phyloP scores from a whole-genome alignment of 1,284 basidiomycete genomes.

The Fomitiporia mediterranea region DNA sequence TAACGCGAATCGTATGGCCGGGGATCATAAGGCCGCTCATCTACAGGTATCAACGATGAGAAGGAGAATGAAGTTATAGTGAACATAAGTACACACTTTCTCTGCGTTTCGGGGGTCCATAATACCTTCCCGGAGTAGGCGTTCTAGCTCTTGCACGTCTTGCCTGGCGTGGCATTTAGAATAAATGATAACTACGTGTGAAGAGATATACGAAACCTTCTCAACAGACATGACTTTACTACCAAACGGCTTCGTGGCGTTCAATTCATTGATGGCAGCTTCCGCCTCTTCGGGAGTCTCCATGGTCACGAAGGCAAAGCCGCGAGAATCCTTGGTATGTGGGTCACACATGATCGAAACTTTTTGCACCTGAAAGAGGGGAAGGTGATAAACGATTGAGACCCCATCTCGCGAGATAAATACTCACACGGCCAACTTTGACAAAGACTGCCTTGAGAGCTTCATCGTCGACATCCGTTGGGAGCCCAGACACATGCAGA shows the following conservation, averaged over 20 bases:
- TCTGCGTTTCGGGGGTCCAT: constrained; percentile 81
- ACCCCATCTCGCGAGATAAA: too few species aligned
- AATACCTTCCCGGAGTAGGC: constrained; percentile 93
- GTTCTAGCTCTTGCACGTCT: constrained; percentile 91
- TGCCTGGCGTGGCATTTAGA: constrained; percentile 49
- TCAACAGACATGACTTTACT: constrained; percentile 84
- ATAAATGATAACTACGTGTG: constrained; percentile 7
- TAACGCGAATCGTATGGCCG: constrained; percentile 79
- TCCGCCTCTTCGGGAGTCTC: constrained; percentile 85
- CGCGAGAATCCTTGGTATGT: constrained; percentile 92
- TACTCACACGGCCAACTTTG: constrained; percentile 83
- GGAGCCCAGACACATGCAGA: constrained; percentile 89
- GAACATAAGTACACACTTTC: constrained; percentile 41
- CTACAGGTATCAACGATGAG: constrained; percentile 29
- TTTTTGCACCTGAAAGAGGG: constrained; percentile 66
- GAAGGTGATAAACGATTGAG: neutral
- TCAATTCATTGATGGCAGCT: constrained; percentile 79
- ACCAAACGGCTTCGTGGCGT: constrained; percentile 81
- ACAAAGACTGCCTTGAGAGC: constrained; percentile 86
- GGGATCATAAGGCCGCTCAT: constrained; percentile 75
- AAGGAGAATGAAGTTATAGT: constrained; percentile 11
- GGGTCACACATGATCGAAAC: constrained; percentile 97
- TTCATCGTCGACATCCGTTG: constrained; percentile 74
- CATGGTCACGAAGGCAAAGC: constrained; percentile 98
- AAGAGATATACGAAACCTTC: constrained; percentile 49